Percentiles rank a stretch among this genome's conserved stretches.
These are phyloP conservation scores for Suillus placidus DNA, from an alignment of 768 basidiomycete species.

Conservation along the genomic window DNA sequence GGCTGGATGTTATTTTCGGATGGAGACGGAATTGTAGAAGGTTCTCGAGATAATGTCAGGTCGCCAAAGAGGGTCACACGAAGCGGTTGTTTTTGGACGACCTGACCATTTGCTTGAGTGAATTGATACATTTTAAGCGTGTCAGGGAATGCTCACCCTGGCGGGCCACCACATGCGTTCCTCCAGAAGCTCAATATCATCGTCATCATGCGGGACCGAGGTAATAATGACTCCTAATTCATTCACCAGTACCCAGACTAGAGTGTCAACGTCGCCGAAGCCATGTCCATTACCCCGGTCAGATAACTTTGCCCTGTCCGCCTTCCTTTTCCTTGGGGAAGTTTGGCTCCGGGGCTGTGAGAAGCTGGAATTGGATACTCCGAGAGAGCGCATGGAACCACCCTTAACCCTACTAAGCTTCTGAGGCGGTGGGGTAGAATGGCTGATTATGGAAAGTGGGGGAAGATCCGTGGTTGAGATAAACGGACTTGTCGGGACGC, in stretches of 20 bases:
- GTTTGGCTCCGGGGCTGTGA: slow-evolving; percentile 25
- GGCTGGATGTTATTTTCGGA: slow-evolving; percentile 47
- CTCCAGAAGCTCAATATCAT: slow-evolving; percentile 21
- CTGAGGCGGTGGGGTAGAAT: neutral
- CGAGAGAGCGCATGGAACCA: slow-evolving; percentile 16
- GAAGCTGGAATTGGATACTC: slow-evolving; percentile 11
- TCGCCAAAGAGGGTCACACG: slow-evolving; percentile 36
- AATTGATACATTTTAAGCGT: slow-evolving; percentile 10
- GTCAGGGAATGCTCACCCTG: slow-evolving; percentile 45
- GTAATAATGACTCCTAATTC: slow-evolving; percentile 36
- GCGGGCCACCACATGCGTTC: slow-evolving; percentile 71
- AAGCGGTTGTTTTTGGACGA: slow-evolving; percentile 31
- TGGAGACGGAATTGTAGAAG: slow-evolving; percentile 33
- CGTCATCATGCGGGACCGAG: slow-evolving; percentile 28
- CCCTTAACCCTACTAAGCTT: slow-evolving; percentile 16
- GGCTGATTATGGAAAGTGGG: slow-evolving; percentile 16
- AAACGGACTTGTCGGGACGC: slow-evolving; percentile 22
- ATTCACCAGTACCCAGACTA: slow-evolving; percentile 59
- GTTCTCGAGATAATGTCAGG: slow-evolving; percentile 26
- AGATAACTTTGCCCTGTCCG: slow-evolving; percentile 8
- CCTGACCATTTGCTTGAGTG: slow-evolving; percentile 13
- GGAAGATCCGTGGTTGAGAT: slow-evolving; percentile 21
- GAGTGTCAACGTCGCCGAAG: slow-evolving; percentile 35
- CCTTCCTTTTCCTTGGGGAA: slow-evolving; percentile 25
- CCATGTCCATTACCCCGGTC: slow-evolving; percentile 16